Evolutionary conservation across 2,329 filamentous ascomycete genomes (phyloP), one percentile per base, ranked within the genome.

Genomic region (Bipolaris zeicola): DNA sequence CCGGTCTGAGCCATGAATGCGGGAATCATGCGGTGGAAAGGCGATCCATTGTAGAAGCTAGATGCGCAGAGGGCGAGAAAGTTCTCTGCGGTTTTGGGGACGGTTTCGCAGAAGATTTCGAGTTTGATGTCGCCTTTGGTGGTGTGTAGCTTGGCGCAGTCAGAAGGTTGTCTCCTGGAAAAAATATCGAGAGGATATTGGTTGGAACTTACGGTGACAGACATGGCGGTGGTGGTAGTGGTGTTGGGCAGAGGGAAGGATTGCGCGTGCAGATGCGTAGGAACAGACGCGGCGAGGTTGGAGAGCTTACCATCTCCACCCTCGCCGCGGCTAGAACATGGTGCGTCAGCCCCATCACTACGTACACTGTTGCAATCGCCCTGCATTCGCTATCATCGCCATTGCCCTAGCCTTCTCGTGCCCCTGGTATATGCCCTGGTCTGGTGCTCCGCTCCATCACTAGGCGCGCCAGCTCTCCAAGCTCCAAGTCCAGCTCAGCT

Each of bases 61-160:
- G 89, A 92, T 47, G 90, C 91, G 81, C 90, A 92, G 61, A 95
- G 87, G 50, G 91, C 91, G 65, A 96, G 87, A 78, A 96, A 96
- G 80, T 96, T 96, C 80, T 96, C 91, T 61, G 92, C 89, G 0
- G 95, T 96, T 76, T 94, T 93, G 61, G 95, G 95, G 31, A 96
- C 92, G 67, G 90, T 89, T 76, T 97, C 92, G 81, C 94, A 98
- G 80, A 97, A 98, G 65, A 99, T 82, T 77, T 98, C 95, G 68
- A 98, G 86, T 80, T 98, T 99, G 74, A 99, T 84, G 78, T 95
- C 89, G 73, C 95, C 95, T 50, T 89, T 84, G 48, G 88, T 91
- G 47, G 95, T 99, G 78, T 97, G 92, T 13, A 99, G 84, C 66
- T 79, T 39, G 44, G 33, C 6, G 22, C 24, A 6, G 14, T 57